Conservation (phyloP, 1,284 basidiomycete genomes). For the Apiotrichum domesticum region DNA sequence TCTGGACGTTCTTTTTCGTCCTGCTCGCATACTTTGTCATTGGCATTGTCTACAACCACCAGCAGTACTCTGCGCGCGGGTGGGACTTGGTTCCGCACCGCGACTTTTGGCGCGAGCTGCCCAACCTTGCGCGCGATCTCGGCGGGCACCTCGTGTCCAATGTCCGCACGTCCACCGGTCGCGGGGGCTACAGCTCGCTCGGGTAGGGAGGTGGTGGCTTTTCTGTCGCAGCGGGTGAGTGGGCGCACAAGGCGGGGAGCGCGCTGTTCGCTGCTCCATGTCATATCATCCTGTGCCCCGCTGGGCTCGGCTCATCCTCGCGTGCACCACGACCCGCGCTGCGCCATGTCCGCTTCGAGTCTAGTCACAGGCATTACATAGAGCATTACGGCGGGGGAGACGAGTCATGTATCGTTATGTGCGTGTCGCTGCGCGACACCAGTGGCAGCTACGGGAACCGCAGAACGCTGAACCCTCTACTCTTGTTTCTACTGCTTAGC, state of each 20-base stretch:
- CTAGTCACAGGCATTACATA: constrained; percentile 3
- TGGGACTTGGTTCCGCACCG: constrained; percentile 47
- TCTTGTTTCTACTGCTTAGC: background rate
- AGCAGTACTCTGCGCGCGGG: constrained; percentile 46
- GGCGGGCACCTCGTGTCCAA: constrained; percentile 36
- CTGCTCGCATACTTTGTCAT: constrained; percentile 41
- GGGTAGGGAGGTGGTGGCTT: constrained; percentile 15
- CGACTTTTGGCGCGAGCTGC: constrained; percentile 48
- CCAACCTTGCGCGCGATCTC: constrained; percentile 37
- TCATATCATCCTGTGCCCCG: too few relatives aligned
- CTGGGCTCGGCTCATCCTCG: too few relatives aligned
- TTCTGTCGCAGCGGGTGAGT: too few relatives aligned
- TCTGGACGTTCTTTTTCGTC: constrained; percentile 31
- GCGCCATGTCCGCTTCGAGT: background rate
- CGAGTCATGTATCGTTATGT: background rate
- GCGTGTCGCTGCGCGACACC: background rate
- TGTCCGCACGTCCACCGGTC: constrained; percentile 26
- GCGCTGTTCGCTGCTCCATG: too few relatives aligned
- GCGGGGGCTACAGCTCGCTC: constrained; percentile 40
- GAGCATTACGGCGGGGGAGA: background rate
- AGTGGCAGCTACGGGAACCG: background rate
- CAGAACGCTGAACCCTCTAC: too few relatives aligned
- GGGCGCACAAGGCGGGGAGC: too few relatives aligned
- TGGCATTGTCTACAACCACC: constrained; percentile 47
- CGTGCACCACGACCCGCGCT: background rate